phyloP scores from a whole-genome alignment of 1,284 basidiomycete genomes.

The Ceratorhiza oryzae-sativae region DNA sequence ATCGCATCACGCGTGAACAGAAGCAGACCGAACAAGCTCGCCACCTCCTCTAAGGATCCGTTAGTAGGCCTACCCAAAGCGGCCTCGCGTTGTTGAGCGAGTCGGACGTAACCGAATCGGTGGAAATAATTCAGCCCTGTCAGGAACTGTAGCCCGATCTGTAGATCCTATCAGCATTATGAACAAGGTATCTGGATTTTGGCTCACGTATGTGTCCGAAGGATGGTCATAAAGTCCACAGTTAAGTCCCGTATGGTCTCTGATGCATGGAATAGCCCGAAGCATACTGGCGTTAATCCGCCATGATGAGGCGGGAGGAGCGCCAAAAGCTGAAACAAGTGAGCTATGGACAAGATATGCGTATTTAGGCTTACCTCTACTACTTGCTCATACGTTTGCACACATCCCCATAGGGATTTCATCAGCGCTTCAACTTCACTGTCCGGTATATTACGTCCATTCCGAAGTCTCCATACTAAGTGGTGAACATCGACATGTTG shows the following conservation, averaged over 20 bases:
- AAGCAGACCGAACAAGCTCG: slow-evolving; percentile 12
- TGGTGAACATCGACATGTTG: slow-evolving; percentile 73
- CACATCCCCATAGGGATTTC: slow-evolving; percentile 69
- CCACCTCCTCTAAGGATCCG: background rate
- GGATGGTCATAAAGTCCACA: slow-evolving; percentile 81
- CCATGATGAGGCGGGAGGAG: slow-evolving; percentile 78
- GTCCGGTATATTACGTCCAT: slow-evolving; percentile 65
- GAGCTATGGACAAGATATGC: background rate
- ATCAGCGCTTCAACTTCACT: slow-evolving; percentile 79
- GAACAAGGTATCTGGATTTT: background rate
- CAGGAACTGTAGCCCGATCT: slow-evolving; percentile 88
- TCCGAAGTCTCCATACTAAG: slow-evolving; percentile 72
- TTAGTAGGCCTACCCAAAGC: slow-evolving; percentile 5
- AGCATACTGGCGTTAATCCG: slow-evolving; percentile 84
- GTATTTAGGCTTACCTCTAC: slow-evolving; percentile 69
- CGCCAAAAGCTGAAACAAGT: slow-evolving; percentile 70
- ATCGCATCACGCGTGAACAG: slow-evolving; percentile 5
- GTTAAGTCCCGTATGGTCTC: slow-evolving; percentile 77
- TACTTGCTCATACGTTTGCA: slow-evolving; percentile 84
- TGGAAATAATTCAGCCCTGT: slow-evolving; percentile 91
- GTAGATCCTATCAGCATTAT: slow-evolving; percentile 42
- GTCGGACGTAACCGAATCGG: slow-evolving; percentile 81
- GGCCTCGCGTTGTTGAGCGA: slow-evolving; percentile 66
- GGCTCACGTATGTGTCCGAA: slow-evolving; percentile 77
- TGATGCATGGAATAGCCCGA: slow-evolving; percentile 89